A percentile compares a stretch with the other conserved stretches of the same genome.
These are phyloP conservation scores for Nymphaea thermarum DNA, from an alignment of 164 flowering plant genomes.

Conservation along the genomic window DNA sequence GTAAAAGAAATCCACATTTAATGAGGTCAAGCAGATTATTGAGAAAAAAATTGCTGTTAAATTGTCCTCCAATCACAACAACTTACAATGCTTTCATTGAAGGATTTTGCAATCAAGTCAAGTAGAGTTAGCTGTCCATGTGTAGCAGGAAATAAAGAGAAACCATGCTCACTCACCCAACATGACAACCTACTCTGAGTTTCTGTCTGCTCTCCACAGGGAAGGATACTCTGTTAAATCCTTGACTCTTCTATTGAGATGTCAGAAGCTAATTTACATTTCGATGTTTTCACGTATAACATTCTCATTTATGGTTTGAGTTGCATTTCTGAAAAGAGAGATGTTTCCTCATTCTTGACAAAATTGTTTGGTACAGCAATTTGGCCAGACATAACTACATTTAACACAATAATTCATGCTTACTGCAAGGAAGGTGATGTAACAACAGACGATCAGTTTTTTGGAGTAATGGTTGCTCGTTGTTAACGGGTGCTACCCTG, in stretches of 20 bases:
- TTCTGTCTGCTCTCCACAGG: constrained; percentile 48
- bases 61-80: constrained; percentile 50
- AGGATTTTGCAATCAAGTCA: constrained; percentile 48
- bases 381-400: constrained; percentile 46
- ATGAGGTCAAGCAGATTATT: constrained; percentile 45
- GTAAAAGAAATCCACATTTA: constrained; percentile 45
- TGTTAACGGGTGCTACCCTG: constrained; percentile 28
- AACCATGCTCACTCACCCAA: constrained; percentile 41
- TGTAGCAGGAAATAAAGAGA: constrained; percentile 40
- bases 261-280: constrained; percentile 26
- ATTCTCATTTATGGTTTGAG: constrained; percentile 45
- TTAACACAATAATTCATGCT: constrained; percentile 41
- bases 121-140: constrained; percentile 41
- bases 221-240: constrained; percentile 24
- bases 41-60: constrained; percentile 38
- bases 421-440: constrained; percentile 51
- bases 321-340: constrained; percentile 25
- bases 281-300: constrained; percentile 50
- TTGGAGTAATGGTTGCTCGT: constrained; percentile 15
- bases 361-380: constrained; percentile 54
- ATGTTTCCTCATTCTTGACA: constrained; percentile 34
- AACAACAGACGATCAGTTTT: constrained; percentile 26
- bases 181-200: constrained; percentile 53
- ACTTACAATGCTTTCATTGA: constrained; percentile 57
- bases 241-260: constrained; percentile 37